These are phyloP conservation scores for Plantago ovata DNA, from an alignment of 257 asterid genomes.

Conservation along the genomic window DNA sequence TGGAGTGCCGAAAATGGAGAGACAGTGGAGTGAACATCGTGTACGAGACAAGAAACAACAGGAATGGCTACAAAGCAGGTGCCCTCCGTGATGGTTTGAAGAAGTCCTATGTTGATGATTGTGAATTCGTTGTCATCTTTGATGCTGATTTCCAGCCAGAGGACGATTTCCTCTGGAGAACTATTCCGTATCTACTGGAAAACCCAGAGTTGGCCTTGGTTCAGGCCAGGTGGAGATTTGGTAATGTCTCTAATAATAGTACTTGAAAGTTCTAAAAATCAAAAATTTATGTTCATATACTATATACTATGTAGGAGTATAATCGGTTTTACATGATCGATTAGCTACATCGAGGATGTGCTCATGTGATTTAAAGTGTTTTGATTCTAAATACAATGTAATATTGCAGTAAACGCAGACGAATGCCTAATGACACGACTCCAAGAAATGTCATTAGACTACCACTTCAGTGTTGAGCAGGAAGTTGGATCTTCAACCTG, in stretches of 20 bases:
- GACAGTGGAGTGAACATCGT: slow-evolving; percentile 63
- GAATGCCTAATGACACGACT: slow-evolving; percentile 77
- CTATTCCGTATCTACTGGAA: slow-evolving; percentile 68
- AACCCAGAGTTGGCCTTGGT: slow-evolving; percentile 88
- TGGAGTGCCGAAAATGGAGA: slow-evolving; percentile 70
- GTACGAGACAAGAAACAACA: slow-evolving; percentile 85
- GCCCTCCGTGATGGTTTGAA: slow-evolving; percentile 87
- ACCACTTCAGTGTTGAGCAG: slow-evolving; percentile 71
- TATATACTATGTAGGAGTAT: not conserved
- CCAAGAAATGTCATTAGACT: slow-evolving; percentile 70
- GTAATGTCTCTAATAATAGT: slow-evolving; percentile 38
- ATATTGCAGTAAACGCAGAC: slow-evolving; percentile 57
- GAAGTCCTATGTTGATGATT: slow-evolving; percentile 65
- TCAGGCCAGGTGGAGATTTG: slow-evolving; percentile 98
- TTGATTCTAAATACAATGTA: not conserved
- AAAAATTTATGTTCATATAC: too few relatives aligned
- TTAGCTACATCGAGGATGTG: not conserved
- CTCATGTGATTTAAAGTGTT: slow-evolving; percentile 1
- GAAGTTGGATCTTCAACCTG: slow-evolving; percentile 80
- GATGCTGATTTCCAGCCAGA: slow-evolving; percentile 98
- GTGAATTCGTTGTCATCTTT: slow-evolving; percentile 81
- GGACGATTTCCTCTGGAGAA: slow-evolving; percentile 76
- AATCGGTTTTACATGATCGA: not conserved
- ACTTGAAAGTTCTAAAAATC: too few relatives aligned
- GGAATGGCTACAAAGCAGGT: slow-evolving; percentile 93